Percentiles rank a stretch among this genome's conserved stretches.
Conservation (phyloP, 768 basidiomycete genomes). For the Fomitopsis serialis region DNA sequence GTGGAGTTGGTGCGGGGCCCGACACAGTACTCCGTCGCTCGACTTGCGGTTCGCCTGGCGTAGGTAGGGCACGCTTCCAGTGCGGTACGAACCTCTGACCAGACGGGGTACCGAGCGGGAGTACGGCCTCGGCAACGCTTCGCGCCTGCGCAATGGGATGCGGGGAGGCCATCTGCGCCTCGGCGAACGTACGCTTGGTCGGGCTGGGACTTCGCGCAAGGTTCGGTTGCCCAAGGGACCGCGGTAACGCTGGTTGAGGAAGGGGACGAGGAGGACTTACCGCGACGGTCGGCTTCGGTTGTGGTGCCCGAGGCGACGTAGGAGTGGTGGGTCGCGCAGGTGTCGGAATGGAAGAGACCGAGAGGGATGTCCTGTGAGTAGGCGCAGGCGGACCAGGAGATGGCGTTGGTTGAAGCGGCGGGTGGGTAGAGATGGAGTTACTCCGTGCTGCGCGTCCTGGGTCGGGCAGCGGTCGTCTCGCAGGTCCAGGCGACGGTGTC, state of each 20-base stretch:
- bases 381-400: constrained; percentile 8
- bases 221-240: constrained; percentile 9
- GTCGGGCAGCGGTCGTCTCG: constrained; percentile 16
- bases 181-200: constrained; percentile 9
- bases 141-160: not conserved
- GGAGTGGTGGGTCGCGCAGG: not conserved
- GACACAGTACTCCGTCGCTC: constrained; percentile 20
- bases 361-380: constrained; percentile 9
- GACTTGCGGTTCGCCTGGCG: constrained; percentile 11
- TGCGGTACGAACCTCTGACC: constrained; percentile 34
- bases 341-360: constrained; percentile 9
- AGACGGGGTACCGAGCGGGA: not conserved
- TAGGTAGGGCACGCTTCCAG: constrained; percentile 35
- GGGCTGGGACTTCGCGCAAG: constrained; percentile 9
- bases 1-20: not conserved
- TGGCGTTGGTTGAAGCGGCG: constrained; percentile 9
- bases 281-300: constrained; percentile 5
- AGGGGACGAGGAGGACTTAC: constrained; percentile 11
- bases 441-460: constrained; percentile 5
- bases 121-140: constrained; percentile 4
- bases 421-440: constrained; percentile 9
- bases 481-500: not conserved
- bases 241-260: constrained; percentile 8
- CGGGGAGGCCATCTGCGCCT: not conserved
- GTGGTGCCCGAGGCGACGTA: constrained; percentile 1